Evolutionary conservation across 305 asterid species (phyloP), one percentile per base, ranked within the genome.

Genomic region (Plantago rigida): DNA sequence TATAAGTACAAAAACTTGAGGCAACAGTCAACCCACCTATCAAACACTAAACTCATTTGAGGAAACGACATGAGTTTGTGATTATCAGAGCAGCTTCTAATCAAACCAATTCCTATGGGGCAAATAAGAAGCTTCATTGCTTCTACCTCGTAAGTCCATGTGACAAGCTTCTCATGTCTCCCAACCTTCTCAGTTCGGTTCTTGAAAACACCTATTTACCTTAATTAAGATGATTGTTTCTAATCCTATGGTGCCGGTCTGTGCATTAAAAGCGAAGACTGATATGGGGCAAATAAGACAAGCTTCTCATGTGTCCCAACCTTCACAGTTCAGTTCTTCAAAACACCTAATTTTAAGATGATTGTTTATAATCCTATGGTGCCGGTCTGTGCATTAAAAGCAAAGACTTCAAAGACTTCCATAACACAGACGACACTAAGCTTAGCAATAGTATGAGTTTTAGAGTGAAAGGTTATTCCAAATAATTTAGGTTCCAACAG

Each of bases 131-230:
- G 11, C 60, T 51, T 48, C 48, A 29, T 12, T 44, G 9, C 13
- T 52, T 68, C 45, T 68, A 29, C 41, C 24, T 39, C 17, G 12
- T 56, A 29, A 9, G 54, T 48, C 56, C 56, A n/a, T 28, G 65
- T 48, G 28, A 59, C 54, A 63, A 56, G 63, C 42, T 28, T 56
- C 13, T 51, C 17, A 47, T 26, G 34, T 56, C 52, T 29, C 53
- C 41, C 4, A 6, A 47, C 36, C 29, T 3, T 41, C 50, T 26
- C 12, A 47, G 10, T 42, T 28, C 63, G 47, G 58, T 39, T 58
- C 44, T 36, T 36, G 44, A 36, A 47, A 51, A 9, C 6, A 19
- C 34, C 34, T 7, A 0, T 47, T 39, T 53, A 50, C 60, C 29
- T 39, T 48, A 56, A 5, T 51, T 29, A 19, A 19, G 39, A 47